Percentiles rank a stretch among this genome's conserved stretches.
These are phyloP conservation scores for Saturnispora besseyi DNA, from an alignment of 805 yeast genomes.

Conservation along the genomic window DNA sequence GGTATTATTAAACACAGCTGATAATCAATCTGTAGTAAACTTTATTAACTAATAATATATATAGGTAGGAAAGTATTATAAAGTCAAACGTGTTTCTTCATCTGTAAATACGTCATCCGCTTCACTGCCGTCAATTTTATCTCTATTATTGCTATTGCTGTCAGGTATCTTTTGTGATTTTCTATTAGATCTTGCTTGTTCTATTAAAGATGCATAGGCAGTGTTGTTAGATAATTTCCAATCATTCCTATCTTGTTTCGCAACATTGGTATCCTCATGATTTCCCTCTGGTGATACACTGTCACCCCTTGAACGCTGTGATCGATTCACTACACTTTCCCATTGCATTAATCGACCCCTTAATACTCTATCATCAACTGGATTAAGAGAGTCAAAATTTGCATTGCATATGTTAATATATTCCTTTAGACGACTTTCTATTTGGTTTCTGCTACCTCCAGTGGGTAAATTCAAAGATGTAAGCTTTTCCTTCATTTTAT, in stretches of 20 bases:
- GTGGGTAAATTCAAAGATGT: constrained; percentile 45
- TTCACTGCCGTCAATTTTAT: neutral
- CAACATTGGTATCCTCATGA: constrained; percentile 28
- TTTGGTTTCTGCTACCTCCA: constrained; percentile 50
- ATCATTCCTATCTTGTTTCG: constrained; percentile 17
- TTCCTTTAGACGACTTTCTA: constrained; percentile 68
- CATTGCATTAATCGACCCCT: constrained; percentile 52
- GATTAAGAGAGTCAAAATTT: constrained; percentile 63
- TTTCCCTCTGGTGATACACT: constrained; percentile 8
- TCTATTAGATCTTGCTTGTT: constrained; percentile 6
- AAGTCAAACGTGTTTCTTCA: neutral
- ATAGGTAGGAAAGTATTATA: neutral
- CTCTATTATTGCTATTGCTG: neutral
- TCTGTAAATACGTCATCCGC: neutral
- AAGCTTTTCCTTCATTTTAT: constrained; percentile 55
- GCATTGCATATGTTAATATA: constrained; percentile 74
- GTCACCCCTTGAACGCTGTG: constrained; percentile 14
- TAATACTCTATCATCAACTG: constrained; percentile 48
- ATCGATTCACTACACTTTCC: constrained; percentile 38
- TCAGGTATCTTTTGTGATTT: neutral
- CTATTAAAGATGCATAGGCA: constrained; percentile 7
- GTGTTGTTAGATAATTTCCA: constrained; percentile 14
- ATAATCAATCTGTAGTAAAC: neutral
- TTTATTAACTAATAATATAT: constrained; percentile 3
- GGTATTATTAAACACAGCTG: constrained; percentile 13